Evolutionary conservation across 2,329 filamentous ascomycete species (phyloP).

Genomic region (Aspergillus sp.): DNA sequence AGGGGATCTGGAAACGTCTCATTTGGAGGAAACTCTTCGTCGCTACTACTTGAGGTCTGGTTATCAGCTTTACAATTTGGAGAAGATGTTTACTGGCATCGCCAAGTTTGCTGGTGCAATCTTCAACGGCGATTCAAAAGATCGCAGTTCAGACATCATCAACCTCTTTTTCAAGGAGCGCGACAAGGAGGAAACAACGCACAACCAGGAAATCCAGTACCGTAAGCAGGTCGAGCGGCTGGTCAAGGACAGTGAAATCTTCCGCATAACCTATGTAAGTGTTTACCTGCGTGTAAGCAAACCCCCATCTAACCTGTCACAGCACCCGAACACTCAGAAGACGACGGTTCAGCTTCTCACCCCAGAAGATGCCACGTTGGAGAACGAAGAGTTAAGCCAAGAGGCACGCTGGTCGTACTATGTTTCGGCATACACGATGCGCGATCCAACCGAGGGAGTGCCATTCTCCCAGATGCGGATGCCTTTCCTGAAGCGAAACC

Average conservation of each 20-base stretch:
- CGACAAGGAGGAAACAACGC: conserved; percentile 80
- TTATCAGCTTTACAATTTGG: conserved; percentile 91
- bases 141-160: conserved; percentile 89
- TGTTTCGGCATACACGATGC: conserved; percentile 83
- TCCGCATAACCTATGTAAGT: conserved; percentile 87
- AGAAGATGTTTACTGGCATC: conserved; percentile 80
- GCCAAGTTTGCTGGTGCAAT: conserved; percentile 80
- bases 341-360: conserved; percentile 81
- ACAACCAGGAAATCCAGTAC: conserved; percentile 84
- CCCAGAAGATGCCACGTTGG: conserved; percentile 76
- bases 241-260: conserved; percentile 89
- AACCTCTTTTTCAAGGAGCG: conserved; percentile 82
- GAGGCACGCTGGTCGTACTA: conserved; percentile 87
- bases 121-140: conserved; percentile 81
- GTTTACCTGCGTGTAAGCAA: background rate
- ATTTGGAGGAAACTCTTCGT: conserved; percentile 86
- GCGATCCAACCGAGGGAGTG: conserved; percentile 83
- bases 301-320: conserved; percentile 28
- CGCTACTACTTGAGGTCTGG: conserved; percentile 89
- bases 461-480: conserved; percentile 64
- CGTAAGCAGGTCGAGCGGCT: conserved; percentile 90
- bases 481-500: conserved; percentile 69
- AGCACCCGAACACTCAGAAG: conserved; percentile 67
- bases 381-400: conserved; percentile 66
- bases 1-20: conserved; percentile 75